These are phyloP conservation scores for Nakazawaea ishiwadae DNA, from an alignment of 805 yeast species.

Conservation along the genomic window DNA sequence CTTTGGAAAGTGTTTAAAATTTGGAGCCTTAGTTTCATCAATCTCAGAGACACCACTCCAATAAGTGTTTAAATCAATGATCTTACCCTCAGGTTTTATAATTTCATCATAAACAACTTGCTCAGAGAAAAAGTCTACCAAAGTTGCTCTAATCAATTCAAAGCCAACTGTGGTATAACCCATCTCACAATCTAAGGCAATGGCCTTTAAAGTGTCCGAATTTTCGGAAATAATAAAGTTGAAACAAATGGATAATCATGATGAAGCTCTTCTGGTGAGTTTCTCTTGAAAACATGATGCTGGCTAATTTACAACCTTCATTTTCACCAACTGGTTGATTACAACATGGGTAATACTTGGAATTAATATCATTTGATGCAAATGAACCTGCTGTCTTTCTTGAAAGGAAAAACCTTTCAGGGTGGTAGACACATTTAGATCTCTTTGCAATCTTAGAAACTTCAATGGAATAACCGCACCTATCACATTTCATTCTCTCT, in stretches of 20 bases:
- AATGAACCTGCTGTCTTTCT: constrained; percentile 10
- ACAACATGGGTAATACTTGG: constrained; percentile 54
- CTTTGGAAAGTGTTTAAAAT: constrained; percentile 49
- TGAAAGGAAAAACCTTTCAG: constrained; percentile 34
- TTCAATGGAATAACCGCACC: constrained; percentile 37
- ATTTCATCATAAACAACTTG: constrained; percentile 62
- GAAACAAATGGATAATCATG: constrained; percentile 46
- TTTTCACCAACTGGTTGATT: constrained; percentile 49
- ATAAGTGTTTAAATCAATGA: constrained; percentile 77
- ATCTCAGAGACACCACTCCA: constrained; percentile 79
- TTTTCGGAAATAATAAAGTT: constrained; percentile 17
- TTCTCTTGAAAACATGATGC: constrained; percentile 62
- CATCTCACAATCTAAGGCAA: constrained; percentile 96
- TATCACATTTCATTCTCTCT: constrained; percentile 22
- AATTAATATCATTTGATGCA: constrained; percentile 20
- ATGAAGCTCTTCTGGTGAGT: constrained; percentile 46
- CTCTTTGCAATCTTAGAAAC: constrained; percentile 27
- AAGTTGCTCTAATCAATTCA: constrained; percentile 79
- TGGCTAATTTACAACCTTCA: constrained; percentile 49
- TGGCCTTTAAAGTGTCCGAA: constrained; percentile 43
- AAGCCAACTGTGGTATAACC: constrained; percentile 83
- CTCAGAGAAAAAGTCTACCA: constrained; percentile 69
- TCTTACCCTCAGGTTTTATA: constrained; percentile 69
- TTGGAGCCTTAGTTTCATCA: constrained; percentile 40
- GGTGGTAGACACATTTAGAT: constrained; percentile 48